These are phyloP conservation scores for Pythium oligandrum DNA, from an alignment of 352 stramenopile species.

Conservation along the genomic window DNA sequence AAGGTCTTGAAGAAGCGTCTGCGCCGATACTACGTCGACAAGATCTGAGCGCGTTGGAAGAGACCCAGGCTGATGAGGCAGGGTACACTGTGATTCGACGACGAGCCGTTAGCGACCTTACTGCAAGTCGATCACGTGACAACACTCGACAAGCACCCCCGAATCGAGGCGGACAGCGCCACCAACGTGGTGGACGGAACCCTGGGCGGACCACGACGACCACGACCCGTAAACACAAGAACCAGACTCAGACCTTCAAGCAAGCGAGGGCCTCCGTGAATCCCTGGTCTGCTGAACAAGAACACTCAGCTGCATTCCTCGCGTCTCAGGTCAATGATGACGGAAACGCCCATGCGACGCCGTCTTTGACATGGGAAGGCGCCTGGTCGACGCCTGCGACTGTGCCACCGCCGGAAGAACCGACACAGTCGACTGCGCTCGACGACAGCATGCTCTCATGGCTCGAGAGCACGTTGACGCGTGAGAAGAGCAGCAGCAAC, in stretches of 20 bases:
- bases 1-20: slow-evolving; percentile 4
- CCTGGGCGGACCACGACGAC: no score
- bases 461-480: slow-evolving; percentile 14
- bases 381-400: no score
- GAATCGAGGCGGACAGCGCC: background rate
- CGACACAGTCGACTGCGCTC: background rate
- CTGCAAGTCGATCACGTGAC: background rate
- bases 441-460: slow-evolving; percentile 18
- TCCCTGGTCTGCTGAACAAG: no score
- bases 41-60: slow-evolving; percentile 12
- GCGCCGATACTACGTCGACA: background rate
- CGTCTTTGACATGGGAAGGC: no score
- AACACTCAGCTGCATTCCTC: no score
- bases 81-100: slow-evolving; percentile 24
- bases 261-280: no score
- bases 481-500: slow-evolving; percentile 12
- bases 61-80: slow-evolving; percentile 16
- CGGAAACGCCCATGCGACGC: no score
- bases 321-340: no score
- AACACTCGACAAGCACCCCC: background rate
- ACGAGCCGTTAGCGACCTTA: slow-evolving; percentile 10
- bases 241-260: no score
- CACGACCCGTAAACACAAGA: no score
- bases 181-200: no score
- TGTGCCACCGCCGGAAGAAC: no score